Conservation (phyloP, 2,329 filamentous ascomycete genomes). For the Emergomyces orientalis region DNA sequence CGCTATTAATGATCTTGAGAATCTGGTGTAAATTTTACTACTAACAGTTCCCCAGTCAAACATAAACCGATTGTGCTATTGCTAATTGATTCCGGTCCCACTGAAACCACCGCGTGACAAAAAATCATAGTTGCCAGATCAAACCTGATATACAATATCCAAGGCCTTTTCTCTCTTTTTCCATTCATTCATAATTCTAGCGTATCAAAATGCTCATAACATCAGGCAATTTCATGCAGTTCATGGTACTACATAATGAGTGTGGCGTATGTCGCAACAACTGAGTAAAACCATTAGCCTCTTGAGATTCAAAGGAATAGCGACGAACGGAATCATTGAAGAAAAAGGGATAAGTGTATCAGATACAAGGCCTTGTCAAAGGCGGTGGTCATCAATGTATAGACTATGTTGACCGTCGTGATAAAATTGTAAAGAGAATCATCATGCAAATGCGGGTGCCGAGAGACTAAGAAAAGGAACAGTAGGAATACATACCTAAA, state of each 20-base stretch:
- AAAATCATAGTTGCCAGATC: neutral
- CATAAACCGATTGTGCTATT: too few species aligned
- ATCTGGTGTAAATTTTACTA: too few species aligned
- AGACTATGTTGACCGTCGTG: conserved; percentile 85
- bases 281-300: neutral
- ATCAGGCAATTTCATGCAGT: neutral
- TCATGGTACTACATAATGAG: neutral
- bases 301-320: neutral
- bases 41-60: too few species aligned
- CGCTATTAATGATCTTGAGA: too few species aligned
- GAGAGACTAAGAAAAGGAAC: neutral
- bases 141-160: neutral
- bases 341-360: conserved; percentile 19
- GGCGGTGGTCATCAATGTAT: conserved; percentile 68
- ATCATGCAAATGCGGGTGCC: conserved; percentile 48
- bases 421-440: conserved; percentile 52
- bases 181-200: neutral
- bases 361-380: conserved; percentile 58
- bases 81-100: neutral
- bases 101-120: neutral
- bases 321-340: neutral
- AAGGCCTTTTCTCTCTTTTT: neutral
- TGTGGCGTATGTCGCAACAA: neutral
- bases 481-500: conserved; percentile 14
- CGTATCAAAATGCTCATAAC: neutral